Evolutionary conservation across 179 eudicot genomes (phyloP).

Genomic region (Gypsophila paniculata): DNA sequence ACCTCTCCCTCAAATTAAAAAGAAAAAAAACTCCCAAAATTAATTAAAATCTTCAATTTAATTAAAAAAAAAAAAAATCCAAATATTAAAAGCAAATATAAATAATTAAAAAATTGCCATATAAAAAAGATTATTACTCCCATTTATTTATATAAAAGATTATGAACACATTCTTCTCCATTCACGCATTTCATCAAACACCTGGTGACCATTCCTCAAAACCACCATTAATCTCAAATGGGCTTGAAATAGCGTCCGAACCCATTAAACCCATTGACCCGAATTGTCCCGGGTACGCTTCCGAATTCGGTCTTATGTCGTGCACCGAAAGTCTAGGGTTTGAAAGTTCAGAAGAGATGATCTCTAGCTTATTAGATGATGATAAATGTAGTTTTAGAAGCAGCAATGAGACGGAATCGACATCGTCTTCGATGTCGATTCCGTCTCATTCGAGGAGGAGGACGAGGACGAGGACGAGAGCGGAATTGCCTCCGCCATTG

Average conservation of each 20-base stretch:
- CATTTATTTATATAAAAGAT: slow-evolving; percentile 25
- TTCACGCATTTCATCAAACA: slow-evolving; percentile 29
- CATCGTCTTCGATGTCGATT: not conserved
- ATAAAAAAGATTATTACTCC: slow-evolving; percentile 14
- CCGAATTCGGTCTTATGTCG: slow-evolving; percentile 34
- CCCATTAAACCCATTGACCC: slow-evolving; percentile 13
- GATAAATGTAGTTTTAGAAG: not conserved
- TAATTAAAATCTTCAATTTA: not conserved
- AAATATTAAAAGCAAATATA: too few species aligned
- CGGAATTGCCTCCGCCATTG: slow-evolving; percentile 53
- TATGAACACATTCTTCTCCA: slow-evolving; percentile 28
- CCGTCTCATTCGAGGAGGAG: not conserved
- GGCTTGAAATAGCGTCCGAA: not conserved
- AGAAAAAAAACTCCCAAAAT: not conserved
- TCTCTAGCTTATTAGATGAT: slow-evolving; percentile 17
- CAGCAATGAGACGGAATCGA: not conserved
- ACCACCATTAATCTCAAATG: not conserved
- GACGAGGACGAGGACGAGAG: slow-evolving; percentile 11
- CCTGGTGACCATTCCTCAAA: not conserved
- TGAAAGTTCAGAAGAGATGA: slow-evolving; percentile 58
- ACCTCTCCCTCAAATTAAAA: not conserved
- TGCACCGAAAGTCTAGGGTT: slow-evolving; percentile 60
- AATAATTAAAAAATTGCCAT: not conserved
- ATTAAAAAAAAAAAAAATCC: too few species aligned
- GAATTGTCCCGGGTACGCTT: not conserved